These are phyloP conservation scores for Gastrolobium villosum DNA, from an alignment of 306 rosid genomes.

Conservation along the genomic window DNA sequence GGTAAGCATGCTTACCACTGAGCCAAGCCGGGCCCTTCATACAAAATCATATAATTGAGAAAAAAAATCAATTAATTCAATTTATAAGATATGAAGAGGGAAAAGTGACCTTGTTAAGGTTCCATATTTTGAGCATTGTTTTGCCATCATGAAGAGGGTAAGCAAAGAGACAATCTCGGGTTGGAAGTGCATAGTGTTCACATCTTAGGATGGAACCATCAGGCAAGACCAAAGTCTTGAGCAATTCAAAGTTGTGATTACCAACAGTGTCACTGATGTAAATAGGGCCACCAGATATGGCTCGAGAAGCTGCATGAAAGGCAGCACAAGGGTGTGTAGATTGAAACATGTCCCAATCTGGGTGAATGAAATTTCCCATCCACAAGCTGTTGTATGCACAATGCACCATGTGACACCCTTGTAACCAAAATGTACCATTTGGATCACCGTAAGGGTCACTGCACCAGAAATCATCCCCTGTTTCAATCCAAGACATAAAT, in stretches of 20 bases:
- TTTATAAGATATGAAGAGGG: neutral
- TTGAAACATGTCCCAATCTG: conserved; percentile 99
- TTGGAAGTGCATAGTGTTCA: conserved; percentile 83
- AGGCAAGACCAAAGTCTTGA: conserved; percentile 76
- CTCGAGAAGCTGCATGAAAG: conserved; percentile 95
- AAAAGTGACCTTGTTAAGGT: conserved; percentile 76
- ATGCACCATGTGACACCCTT: conserved; percentile 99
- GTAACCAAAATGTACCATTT: conserved; percentile 93
- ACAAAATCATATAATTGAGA: neutral
- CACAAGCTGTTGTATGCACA: conserved; percentile 94
- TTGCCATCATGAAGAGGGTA: conserved; percentile 94
- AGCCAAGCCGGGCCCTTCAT: too few relatives aligned
- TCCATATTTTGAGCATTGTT: conserved; percentile 97
- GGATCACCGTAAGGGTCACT: conserved; percentile 93
- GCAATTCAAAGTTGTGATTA: conserved; percentile 81
- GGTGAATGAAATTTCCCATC: conserved; percentile 97
- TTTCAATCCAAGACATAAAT: conserved; percentile 29
- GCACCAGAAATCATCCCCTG: conserved; percentile 99
- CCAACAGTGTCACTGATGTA: conserved; percentile 87
- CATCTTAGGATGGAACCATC: conserved; percentile 94
- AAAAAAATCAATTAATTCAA: neutral
- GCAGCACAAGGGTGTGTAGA: conserved; percentile 94
- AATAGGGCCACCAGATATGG: conserved; percentile 96
- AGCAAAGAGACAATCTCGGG: conserved; percentile 79
- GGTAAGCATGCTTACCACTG: too few relatives aligned